Base-by-base conservation (phyloP, 305 asterid genomes). In the Fraxinus angustifolia region DNA sequence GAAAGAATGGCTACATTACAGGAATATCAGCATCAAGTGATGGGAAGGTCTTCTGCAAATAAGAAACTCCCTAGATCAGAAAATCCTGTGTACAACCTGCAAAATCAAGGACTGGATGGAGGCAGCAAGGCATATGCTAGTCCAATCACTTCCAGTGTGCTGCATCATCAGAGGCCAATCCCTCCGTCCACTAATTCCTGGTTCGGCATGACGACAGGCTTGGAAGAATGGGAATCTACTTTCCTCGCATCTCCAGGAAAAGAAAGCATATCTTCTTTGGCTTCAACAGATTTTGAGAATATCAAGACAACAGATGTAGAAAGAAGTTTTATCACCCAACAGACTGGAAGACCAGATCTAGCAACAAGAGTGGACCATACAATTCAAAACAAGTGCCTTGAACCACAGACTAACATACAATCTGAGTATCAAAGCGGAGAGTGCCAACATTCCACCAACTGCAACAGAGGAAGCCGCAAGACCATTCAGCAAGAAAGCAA, bases 171-270 rank as follows among this genome's bases (percentile, higher is more conserved):
- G 85, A 87, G 70, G 78, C 81, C 92, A 28, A 79, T 17, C 82
- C 77, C 74, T 71, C 82, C 86, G 4, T 82, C 91, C 31, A 40
- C 79, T 31, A 82, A 75, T 84, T 83, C 82, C 78, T 79, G 88
- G 87, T 72, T 86, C 85, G 85, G 82, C 87, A 85, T 76, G 90
- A 76, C 84, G 60, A 70, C 84, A 84, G 86, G 86, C 72, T 86
- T 75, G 82, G 87, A 86, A 86, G 85, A 72, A 79, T 86, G 78
- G 87, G 94, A 86, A 86, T 79, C 80, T 78, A 88, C 77, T 78
- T 40, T 48, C 82, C 82, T 81, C 62, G 84, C 81, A 68, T 74
- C 73, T 62, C 84, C 84, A 34, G 92, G 84, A 87, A 86, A 86
- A 70, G 86, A 85, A 60, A 80, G 86, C 88, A 58, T 73, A 74